These are phyloP conservation scores for Pseudoscleropodium purum DNA, from an alignment of 225 moss, liverwort and hornwort genomes.

Conservation along the genomic window DNA sequence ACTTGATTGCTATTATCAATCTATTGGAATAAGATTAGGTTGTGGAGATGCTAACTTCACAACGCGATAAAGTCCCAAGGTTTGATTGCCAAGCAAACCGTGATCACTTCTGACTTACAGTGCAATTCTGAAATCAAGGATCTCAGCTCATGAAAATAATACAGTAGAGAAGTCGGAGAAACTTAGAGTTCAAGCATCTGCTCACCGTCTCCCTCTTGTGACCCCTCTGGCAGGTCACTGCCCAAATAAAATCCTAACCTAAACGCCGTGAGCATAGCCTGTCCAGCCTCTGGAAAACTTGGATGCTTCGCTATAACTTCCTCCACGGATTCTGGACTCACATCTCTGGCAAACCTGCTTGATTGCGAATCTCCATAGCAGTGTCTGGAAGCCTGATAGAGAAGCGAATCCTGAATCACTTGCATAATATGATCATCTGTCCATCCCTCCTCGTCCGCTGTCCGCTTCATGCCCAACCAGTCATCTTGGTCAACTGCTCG, in stretches of 20 bases:
- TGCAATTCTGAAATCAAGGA: not conserved
- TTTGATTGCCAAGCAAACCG: not conserved
- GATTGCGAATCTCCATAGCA: slow-evolving; percentile 51
- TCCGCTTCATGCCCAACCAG: slow-evolving; percentile 65
- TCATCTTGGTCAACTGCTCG: slow-evolving; percentile 83
- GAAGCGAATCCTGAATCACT: slow-evolving; percentile 55
- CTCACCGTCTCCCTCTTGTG: slow-evolving; percentile 37
- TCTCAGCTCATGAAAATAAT: not conserved
- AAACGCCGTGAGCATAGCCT: slow-evolving; percentile 78
- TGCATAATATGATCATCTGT: slow-evolving; percentile 71
- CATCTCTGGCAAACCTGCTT: slow-evolving; percentile 32
- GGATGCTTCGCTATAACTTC: slow-evolving; percentile 57
- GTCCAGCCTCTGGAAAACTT: slow-evolving; percentile 58
- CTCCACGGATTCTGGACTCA: slow-evolving; percentile 51
- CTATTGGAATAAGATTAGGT: not conserved
- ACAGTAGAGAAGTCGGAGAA: not conserved
- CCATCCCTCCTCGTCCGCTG: slow-evolving; percentile 74
- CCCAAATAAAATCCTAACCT: slow-evolving; percentile 47
- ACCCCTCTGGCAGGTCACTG: slow-evolving; percentile 11
- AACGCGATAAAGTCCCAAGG: not conserved
- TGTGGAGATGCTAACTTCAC: not conserved
- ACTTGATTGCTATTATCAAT: not conserved
- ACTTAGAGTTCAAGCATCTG: slow-evolving; percentile 45
- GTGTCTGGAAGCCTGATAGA: slow-evolving; percentile 55
- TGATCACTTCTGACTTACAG: not conserved